Evolutionary conservation across 2,329 filamentous ascomycete species (phyloP).

Genomic region (Ophiocordyceps polyrhachis-furcata): DNA sequence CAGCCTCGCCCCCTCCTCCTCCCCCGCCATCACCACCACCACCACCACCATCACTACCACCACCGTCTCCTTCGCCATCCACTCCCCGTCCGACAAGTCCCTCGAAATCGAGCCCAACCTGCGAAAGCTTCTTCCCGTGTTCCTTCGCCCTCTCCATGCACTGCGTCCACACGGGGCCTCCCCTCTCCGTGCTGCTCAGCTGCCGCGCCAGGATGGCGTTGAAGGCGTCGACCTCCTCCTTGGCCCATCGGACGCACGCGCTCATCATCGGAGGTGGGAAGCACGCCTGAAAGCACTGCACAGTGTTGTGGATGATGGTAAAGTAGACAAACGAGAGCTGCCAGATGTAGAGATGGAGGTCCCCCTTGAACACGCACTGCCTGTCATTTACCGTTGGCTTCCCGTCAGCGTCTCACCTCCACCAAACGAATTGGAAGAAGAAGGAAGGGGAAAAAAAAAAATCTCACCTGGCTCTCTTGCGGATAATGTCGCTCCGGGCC

Average conservation of each 20-base stretch:
- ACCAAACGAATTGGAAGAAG: neutral
- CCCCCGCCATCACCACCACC: slow-evolving; percentile 3
- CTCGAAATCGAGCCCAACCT: slow-evolving; percentile 80
- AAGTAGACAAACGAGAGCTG: slow-evolving; percentile 94
- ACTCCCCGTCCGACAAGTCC: slow-evolving; percentile 53
- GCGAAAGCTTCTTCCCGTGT: slow-evolving; percentile 61
- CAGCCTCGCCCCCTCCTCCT: slow-evolving; percentile 7
- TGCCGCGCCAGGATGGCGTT: slow-evolving; percentile 69
- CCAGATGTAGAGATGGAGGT: slow-evolving; percentile 84
- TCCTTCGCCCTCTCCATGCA: slow-evolving; percentile 69
- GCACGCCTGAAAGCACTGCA: slow-evolving; percentile 70
- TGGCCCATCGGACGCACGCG: slow-evolving; percentile 96
- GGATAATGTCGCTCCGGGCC: slow-evolving; percentile 59
- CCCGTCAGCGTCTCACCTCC: neutral
- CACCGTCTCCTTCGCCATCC: slow-evolving; percentile 7
- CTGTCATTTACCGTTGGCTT: slow-evolving; percentile 20
- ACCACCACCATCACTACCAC: too few relatives aligned
- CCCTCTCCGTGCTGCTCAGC: slow-evolving; percentile 65
- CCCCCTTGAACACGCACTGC: slow-evolving; percentile 88
- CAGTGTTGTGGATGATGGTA: slow-evolving; percentile 81
- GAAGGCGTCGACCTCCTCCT: slow-evolving; percentile 81
- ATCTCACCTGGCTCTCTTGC: slow-evolving; percentile 57
- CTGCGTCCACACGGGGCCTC: slow-evolving; percentile 58
- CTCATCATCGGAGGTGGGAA: slow-evolving; percentile 80
- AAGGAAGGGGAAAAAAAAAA: neutral